Evolutionary conservation across 108 stramenopile genomes (phyloP).

Genomic region (Asterionellopsis glacialis): DNA sequence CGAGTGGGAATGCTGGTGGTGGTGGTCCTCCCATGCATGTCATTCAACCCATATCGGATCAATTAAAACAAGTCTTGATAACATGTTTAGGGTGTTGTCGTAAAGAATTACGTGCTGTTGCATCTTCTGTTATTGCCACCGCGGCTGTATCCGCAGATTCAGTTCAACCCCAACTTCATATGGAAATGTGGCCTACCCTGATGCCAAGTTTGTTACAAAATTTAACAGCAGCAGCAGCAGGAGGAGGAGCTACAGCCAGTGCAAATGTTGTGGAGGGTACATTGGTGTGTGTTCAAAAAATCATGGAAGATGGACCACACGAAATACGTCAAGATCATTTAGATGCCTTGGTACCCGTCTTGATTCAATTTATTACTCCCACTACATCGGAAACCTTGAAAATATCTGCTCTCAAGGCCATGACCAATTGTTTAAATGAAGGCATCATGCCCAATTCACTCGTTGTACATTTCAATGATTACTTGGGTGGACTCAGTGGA

Average conservation of each 20-base stretch:
- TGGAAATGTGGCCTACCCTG: conserved; percentile 37
- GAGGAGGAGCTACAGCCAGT: conserved; percentile 5
- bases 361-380: conserved; percentile 40
- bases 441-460: conserved; percentile 60
- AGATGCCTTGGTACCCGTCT: conserved; percentile 54
- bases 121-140: conserved; percentile 44
- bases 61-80: conserved; percentile 36
- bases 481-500: conserved; percentile 54
- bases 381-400: conserved; percentile 21
- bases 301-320: conserved; percentile 79
- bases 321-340: conserved; percentile 35
- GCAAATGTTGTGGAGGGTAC: conserved; percentile 31
- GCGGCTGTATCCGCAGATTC: conserved; percentile 33
- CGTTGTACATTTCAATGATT: conserved; percentile 74
- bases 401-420: conserved; percentile 38
- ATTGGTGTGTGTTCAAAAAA: conserved; percentile 58
- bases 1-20: conserved; percentile 3
- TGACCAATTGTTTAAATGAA: conserved; percentile 44
- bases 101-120: conserved; percentile 36
- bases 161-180: conserved; percentile 37
- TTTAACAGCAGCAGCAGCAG: conserved; percentile 17
- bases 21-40: too few species aligned
- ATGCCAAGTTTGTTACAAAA: conserved; percentile 23
- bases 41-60: neutral
- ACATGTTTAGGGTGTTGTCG: conserved; percentile 28